Conservation (phyloP, 768 basidiomycete genomes). For the Auricularia auricula-judae region DNA sequence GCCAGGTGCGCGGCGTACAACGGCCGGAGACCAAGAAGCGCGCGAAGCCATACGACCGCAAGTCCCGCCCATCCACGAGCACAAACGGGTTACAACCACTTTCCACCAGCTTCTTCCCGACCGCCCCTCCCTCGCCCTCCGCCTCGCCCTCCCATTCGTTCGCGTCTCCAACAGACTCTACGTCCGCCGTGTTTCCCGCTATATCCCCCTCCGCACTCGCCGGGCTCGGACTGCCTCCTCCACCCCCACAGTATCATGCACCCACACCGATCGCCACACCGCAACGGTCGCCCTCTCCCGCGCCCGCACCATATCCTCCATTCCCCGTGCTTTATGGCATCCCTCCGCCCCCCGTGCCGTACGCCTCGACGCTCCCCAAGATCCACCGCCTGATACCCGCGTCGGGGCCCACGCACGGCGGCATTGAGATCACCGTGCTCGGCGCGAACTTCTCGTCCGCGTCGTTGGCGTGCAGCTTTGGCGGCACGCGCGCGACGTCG, state of each 20-base stretch:
- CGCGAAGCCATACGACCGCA: neutral
- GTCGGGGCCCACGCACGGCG: slow-evolving; percentile 79
- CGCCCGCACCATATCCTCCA: slow-evolving; percentile 32
- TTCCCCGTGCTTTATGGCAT: slow-evolving; percentile 2
- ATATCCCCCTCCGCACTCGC: neutral
- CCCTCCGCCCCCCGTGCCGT: slow-evolving; percentile 3
- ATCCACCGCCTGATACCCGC: slow-evolving; percentile 82
- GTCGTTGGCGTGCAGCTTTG: slow-evolving; percentile 73
- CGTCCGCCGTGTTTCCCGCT: neutral
- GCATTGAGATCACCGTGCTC: slow-evolving; percentile 88
- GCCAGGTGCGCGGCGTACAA: neutral
- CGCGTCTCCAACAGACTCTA: slow-evolving; percentile 2
- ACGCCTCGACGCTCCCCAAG: slow-evolving; percentile 33
- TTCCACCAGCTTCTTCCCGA: slow-evolving; percentile 3
- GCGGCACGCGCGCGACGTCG: slow-evolving; percentile 66
- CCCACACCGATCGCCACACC: slow-evolving; percentile 1
- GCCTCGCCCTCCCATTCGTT: neutral
- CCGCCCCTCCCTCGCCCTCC: slow-evolving; percentile 6
- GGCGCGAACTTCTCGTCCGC: slow-evolving; percentile 79
- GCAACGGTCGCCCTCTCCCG: slow-evolving; percentile 31
- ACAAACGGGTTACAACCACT: neutral
- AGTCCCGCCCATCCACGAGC: neutral
- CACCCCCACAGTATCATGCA: neutral
- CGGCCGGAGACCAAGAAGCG: neutral
- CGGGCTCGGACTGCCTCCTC: neutral